A percentile compares a stretch with the other conserved stretches of the same genome.
Evolutionary conservation across 1,284 basidiomycete species (phyloP).

Genomic region (Coniferiporia weirii): DNA sequence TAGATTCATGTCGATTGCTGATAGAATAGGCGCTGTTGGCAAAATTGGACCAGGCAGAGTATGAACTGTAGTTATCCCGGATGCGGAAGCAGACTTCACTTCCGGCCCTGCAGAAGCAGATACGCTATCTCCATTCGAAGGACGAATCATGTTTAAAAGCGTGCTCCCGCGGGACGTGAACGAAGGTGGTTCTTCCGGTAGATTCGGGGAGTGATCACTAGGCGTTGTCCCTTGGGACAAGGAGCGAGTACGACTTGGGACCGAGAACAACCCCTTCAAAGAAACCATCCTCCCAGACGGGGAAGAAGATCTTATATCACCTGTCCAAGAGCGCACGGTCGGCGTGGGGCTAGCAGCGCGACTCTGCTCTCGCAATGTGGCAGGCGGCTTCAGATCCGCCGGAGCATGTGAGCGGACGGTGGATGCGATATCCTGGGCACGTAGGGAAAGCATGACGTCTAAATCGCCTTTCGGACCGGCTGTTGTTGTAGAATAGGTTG

Average conservation of each 20-base stretch:
- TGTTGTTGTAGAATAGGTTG: conserved; percentile 35
- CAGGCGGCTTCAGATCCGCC: conserved; percentile 11
- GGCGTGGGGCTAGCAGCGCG: conserved; percentile 13
- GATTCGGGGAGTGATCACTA: conserved; percentile 18
- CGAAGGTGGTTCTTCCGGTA: conserved; percentile 6
- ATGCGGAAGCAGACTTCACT: conserved; percentile 23
- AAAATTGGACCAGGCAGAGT: conserved; percentile 3
- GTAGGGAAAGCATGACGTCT: conserved; percentile 78
- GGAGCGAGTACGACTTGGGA: conserved; percentile 33
- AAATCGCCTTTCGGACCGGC: conserved; percentile 68
- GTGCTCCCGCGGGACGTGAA: conserved; percentile 51
- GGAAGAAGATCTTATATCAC: conserved; percentile 26
- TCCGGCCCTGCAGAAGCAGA: conserved; percentile 26
- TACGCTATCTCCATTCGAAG: conserved; percentile 30
- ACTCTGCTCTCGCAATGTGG: conserved; percentile 1
- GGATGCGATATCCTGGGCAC: conserved; percentile 50
- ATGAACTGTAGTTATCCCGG: conserved; percentile 5
- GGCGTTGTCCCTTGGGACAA: conserved; percentile 41
- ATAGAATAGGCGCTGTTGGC: conserved; percentile 8
- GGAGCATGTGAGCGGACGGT: conserved; percentile 27
- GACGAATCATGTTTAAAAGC: conserved; percentile 46
- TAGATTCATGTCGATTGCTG: conserved; percentile 11
- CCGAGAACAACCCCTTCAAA: conserved; percentile 55
- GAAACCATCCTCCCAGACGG: conserved; percentile 38
- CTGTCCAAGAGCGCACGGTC: conserved; percentile 14